Evolutionary conservation across 2,329 filamentous ascomycete species (phyloP).

Genomic region (Clathrospora elynae): DNA sequence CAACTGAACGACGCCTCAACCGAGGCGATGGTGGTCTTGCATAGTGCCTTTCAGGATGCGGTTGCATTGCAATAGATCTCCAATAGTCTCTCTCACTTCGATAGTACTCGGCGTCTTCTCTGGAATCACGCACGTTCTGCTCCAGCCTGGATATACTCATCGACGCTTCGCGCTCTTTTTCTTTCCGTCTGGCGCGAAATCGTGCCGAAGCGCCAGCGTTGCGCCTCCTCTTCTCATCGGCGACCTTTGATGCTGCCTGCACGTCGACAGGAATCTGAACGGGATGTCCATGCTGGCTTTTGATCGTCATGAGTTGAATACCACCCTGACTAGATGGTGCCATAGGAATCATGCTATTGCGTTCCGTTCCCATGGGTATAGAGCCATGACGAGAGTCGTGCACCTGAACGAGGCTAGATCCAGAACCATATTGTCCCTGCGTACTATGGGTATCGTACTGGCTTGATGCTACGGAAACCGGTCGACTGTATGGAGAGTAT

Average conservation of each 20-base stretch:
- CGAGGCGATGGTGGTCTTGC: slow-evolving; percentile 53
- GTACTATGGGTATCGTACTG: slow-evolving; percentile 45
- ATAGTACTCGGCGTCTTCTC: slow-evolving; percentile 74
- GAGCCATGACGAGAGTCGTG: slow-evolving; percentile 43
- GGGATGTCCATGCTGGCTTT: slow-evolving; percentile 56
- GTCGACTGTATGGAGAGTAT: slow-evolving; percentile 48
- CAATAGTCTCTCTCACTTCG: slow-evolving; percentile 73
- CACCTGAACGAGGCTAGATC: slow-evolving; percentile 18
- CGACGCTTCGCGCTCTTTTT: slow-evolving; percentile 75
- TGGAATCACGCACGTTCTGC: slow-evolving; percentile 68
- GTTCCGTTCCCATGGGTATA: slow-evolving; percentile 42
- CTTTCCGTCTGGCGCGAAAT: slow-evolving; percentile 80
- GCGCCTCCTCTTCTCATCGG: slow-evolving; percentile 82
- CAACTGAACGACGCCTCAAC: slow-evolving; percentile 38
- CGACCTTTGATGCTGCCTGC: slow-evolving; percentile 78
- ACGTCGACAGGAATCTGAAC: slow-evolving; percentile 74
- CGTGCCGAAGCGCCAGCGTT: slow-evolving; percentile 86
- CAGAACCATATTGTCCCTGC: slow-evolving; percentile 26
- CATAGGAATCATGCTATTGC: slow-evolving; percentile 51
- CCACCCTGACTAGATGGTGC: slow-evolving; percentile 54
- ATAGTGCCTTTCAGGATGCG: slow-evolving; percentile 56
- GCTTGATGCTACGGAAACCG: slow-evolving; percentile 42
- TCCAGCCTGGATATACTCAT: slow-evolving; percentile 72
- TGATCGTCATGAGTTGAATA: slow-evolving; percentile 60
- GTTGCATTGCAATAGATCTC: slow-evolving; percentile 59